Conservation (phyloP, 2,329 filamentous ascomycete species). For the Colletotrichum orchidophilum region DNA sequence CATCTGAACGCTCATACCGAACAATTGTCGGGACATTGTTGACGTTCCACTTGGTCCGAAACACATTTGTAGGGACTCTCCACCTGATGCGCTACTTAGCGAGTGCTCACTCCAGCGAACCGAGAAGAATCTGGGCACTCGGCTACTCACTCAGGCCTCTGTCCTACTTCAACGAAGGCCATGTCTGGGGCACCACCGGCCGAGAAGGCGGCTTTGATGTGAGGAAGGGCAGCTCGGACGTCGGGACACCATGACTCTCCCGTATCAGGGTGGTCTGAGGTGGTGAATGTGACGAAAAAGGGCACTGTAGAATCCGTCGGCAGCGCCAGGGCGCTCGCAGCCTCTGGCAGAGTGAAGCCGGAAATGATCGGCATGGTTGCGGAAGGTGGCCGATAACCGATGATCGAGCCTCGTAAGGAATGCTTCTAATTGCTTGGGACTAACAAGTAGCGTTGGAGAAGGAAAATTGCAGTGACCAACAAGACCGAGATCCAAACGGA, state of each 20-base stretch:
- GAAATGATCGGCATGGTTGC: slow-evolving; percentile 4
- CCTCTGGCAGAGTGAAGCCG: neutral
- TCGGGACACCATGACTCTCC: slow-evolving; percentile 51
- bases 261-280: slow-evolving; percentile 46
- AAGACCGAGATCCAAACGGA: neutral
- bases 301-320: neutral
- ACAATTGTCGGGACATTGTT: slow-evolving; percentile 46
- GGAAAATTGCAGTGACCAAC: neutral
- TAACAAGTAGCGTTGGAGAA: neutral
- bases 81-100: slow-evolving; percentile 40
- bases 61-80: slow-evolving; percentile 44
- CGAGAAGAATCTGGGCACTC: too few species aligned
- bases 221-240: slow-evolving; percentile 47
- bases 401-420: neutral
- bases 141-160: slow-evolving; percentile 44
- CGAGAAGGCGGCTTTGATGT: slow-evolving; percentile 43
- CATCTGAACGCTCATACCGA: slow-evolving; percentile 44
- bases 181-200: slow-evolving; percentile 37
- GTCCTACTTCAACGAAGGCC: slow-evolving; percentile 46
- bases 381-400: neutral
- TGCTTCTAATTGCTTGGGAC: neutral
- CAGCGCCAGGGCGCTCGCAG: neutral
- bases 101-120: neutral
- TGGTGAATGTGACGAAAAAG: slow-evolving; percentile 48
- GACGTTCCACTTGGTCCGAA: slow-evolving; percentile 46